Percentiles rank a stretch among this genome's conserved stretches.
phyloP scores from a whole-genome alignment of 2,329 filamentous ascomycete species.

The Metarhizium anisopliae region DNA sequence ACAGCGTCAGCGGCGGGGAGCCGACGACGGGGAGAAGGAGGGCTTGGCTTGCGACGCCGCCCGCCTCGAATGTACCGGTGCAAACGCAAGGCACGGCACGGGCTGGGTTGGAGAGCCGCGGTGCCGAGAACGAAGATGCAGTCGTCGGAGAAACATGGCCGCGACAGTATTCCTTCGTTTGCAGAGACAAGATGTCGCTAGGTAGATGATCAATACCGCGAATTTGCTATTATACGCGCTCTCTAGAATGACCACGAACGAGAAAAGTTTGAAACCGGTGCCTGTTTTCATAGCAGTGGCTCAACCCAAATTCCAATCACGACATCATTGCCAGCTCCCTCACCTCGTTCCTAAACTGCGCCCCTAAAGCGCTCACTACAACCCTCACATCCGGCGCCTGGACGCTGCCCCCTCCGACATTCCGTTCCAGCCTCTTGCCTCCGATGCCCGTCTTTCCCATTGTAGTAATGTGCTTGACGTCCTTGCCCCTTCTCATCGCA shows the following conservation, averaged over 20 bases:
- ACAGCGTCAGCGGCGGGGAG: not conserved
- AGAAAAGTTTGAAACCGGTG: not conserved
- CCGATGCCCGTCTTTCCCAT: conserved; percentile 34
- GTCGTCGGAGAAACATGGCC: not conserved
- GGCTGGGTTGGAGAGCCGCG: not conserved
- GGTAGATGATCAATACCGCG: not conserved
- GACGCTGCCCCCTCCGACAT: conserved; percentile 12
- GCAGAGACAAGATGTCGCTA: not conserved
- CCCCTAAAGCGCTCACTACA: conserved; percentile 24
- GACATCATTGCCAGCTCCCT: conserved; percentile 20
- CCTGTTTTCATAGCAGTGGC: not conserved
- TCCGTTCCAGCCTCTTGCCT: conserved; percentile 10
- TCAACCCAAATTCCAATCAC: not conserved
- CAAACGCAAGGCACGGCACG: not conserved
- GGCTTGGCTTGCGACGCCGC: not conserved
- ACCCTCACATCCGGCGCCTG: conserved; percentile 20
- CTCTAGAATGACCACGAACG: not conserved
- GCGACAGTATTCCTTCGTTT: not conserved
- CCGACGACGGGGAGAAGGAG: not conserved
- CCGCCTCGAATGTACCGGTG: not conserved
- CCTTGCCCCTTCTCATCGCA: conserved; percentile 41
- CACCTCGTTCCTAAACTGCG: conserved; percentile 34
- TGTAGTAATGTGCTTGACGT: conserved; percentile 35
- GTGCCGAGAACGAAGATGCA: not conserved
- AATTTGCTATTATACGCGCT: not conserved